phyloP scores from a whole-genome alignment of 2,329 filamentous ascomycete genomes.

The Cladosporium sphaerospermum region DNA sequence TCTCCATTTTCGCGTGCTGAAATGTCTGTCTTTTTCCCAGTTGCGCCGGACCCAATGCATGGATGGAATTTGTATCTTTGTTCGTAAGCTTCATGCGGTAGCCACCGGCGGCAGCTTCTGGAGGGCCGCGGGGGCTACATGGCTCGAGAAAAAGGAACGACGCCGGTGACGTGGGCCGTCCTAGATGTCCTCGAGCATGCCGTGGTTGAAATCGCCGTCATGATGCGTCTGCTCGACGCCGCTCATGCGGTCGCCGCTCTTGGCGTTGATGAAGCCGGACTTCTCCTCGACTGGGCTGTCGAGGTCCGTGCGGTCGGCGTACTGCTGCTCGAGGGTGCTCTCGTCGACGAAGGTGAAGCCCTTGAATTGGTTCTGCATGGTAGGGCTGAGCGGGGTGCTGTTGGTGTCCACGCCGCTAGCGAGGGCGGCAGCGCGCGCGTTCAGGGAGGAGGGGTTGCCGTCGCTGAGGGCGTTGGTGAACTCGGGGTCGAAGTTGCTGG shows the following conservation, averaged over 20 bases:
- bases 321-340: constrained; percentile 84
- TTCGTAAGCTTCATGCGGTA: constrained; percentile 8
- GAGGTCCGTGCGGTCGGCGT: constrained; percentile 39
- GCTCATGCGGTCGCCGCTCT: constrained; percentile 45
- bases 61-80: neutral
- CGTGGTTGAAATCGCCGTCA: constrained; percentile 42
- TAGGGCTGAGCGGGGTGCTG: constrained; percentile 87
- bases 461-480: constrained; percentile 92
- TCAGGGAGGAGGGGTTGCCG: constrained; percentile 76
- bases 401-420: constrained; percentile 75
- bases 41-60: constrained; percentile 8
- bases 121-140: too few relatives aligned
- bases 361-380: constrained; percentile 95
- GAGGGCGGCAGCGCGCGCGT: constrained; percentile 80
- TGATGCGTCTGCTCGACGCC: constrained; percentile 41
- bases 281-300: constrained; percentile 14
- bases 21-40: neutral
- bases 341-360: constrained; percentile 99
- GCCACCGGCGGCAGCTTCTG: neutral
- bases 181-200: constrained; percentile 34
- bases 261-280: constrained; percentile 18
- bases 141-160: too few relatives aligned
- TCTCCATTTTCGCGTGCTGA: too few relatives aligned
- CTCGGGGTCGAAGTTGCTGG: constrained; percentile 96
- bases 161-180: too few relatives aligned